phyloP scores from a whole-genome alignment of 1,284 basidiomycete genomes.

The Malassezia equina region DNA sequence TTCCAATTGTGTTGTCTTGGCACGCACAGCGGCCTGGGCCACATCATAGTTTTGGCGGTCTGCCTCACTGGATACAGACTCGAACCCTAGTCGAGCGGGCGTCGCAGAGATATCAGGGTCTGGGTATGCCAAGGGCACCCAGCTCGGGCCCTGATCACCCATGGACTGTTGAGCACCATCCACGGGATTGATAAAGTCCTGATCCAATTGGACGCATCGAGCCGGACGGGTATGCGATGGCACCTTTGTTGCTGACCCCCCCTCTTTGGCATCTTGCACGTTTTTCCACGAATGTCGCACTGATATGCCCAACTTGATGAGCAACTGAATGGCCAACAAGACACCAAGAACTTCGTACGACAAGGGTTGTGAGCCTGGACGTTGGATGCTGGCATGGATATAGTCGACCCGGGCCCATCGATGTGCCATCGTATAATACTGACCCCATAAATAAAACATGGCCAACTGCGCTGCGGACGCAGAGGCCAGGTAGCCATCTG shows the following conservation, averaged over 20 bases:
- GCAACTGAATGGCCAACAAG: constrained; percentile 42
- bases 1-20: constrained; percentile 20
- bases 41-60: constrained; percentile 11
- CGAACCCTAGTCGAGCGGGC: constrained; percentile 7
- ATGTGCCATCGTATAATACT: constrained; percentile 48
- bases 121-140: constrained; percentile 17
- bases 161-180: not conserved
- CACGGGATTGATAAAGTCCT: not conserved
- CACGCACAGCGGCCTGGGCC: constrained; percentile 3
- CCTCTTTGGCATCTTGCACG: constrained; percentile 22
- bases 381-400: constrained; percentile 21
- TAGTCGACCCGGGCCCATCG: constrained; percentile 42
- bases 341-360: constrained; percentile 49
- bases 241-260: not conserved
- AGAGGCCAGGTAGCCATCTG: constrained; percentile 28
- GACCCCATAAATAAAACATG: constrained; percentile 48
- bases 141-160: not conserved
- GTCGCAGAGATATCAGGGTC: constrained; percentile 14
- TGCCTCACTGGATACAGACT: not conserved
- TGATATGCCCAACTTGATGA: constrained; percentile 25
- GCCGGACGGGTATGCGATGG: not conserved
- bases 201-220: constrained; percentile 10
- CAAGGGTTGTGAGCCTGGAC: constrained; percentile 24
- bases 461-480: constrained; percentile 46
- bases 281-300: constrained; percentile 10